Conservation (phyloP, 805 yeast species). For the Candida tibetensis region DNA sequence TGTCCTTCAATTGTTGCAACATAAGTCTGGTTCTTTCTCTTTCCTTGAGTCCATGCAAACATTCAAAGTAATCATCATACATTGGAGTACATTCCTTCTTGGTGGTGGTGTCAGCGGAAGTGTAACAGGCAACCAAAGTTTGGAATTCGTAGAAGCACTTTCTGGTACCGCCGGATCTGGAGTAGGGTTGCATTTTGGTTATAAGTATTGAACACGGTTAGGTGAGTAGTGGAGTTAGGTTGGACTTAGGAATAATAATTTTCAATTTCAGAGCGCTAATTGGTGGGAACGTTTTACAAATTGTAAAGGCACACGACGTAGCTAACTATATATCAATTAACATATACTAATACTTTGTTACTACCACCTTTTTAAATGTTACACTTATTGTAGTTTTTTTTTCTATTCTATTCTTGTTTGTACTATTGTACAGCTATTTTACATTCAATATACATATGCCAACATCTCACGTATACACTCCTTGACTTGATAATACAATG, state of each 20-base stretch:
- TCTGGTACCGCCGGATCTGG: constrained; percentile 48
- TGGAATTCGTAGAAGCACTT: constrained; percentile 48
- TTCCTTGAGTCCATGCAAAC: constrained; percentile 46
- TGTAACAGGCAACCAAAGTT: constrained; percentile 42
- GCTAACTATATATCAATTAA: too few species aligned
- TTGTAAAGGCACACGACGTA: too few species aligned
- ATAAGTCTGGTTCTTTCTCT: constrained; percentile 44
- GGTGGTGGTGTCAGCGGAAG: constrained; percentile 42
- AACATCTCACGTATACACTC: constrained; percentile 68
- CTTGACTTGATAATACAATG: constrained; percentile 75
- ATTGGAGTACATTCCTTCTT: constrained; percentile 43
- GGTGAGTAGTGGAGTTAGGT: too few species aligned
- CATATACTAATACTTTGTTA: too few species aligned
- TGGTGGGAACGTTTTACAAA: constrained; percentile 4
- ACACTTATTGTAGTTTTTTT: too few species aligned
- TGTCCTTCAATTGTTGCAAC: constrained; percentile 46
- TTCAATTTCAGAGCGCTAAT: constrained; percentile 1
- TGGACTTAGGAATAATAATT: too few species aligned
- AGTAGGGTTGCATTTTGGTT: constrained; percentile 42
- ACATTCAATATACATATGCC: constrained; percentile 54
- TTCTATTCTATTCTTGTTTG: too few species aligned
- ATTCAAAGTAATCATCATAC: constrained; percentile 46
- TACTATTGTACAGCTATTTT: constrained; percentile 1
- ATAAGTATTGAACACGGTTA: too few species aligned
- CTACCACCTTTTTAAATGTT: too few species aligned